These are phyloP conservation scores for Aristolochia fimbriata DNA, from an alignment of 164 flowering plant genomes.

Conservation along the genomic window DNA sequence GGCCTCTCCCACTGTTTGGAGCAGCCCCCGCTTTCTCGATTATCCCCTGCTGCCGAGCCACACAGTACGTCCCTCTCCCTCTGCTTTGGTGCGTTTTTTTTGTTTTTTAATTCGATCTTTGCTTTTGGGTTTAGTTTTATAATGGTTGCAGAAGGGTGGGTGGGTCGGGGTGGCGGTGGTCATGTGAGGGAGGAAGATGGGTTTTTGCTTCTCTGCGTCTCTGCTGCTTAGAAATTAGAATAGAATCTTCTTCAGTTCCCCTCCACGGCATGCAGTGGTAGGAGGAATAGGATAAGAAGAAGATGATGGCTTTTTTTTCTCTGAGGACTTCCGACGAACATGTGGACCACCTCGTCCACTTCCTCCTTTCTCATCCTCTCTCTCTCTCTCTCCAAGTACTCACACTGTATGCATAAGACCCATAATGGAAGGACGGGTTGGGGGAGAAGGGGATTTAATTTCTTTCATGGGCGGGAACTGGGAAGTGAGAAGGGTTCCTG, in stretches of 20 bases:
- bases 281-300: neutral
- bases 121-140: constrained; percentile 1
- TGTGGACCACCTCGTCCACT: neutral
- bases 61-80: neutral
- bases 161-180: constrained; percentile 40
- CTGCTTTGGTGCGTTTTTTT: constrained; percentile 1
- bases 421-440: neutral
- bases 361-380: neutral
- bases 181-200: constrained; percentile 36
- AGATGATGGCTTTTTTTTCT: constrained; percentile 10
- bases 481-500: too few relatives aligned
- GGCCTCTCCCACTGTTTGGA: constrained; percentile 1
- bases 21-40: constrained; percentile 3
- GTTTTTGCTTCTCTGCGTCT: constrained; percentile 25
- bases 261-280: constrained; percentile 8
- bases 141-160: constrained; percentile 5
- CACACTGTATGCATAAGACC: neutral
- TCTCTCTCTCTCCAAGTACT: neutral
- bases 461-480: too few relatives aligned
- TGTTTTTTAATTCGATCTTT: neutral
- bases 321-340: neutral
- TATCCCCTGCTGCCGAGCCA: neutral
- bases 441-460: too few relatives aligned
- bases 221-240: constrained; percentile 49
- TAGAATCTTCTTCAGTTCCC: constrained; percentile 64